Conservation (phyloP, 75 land plant species). For the Azolla pinnata region DNA sequence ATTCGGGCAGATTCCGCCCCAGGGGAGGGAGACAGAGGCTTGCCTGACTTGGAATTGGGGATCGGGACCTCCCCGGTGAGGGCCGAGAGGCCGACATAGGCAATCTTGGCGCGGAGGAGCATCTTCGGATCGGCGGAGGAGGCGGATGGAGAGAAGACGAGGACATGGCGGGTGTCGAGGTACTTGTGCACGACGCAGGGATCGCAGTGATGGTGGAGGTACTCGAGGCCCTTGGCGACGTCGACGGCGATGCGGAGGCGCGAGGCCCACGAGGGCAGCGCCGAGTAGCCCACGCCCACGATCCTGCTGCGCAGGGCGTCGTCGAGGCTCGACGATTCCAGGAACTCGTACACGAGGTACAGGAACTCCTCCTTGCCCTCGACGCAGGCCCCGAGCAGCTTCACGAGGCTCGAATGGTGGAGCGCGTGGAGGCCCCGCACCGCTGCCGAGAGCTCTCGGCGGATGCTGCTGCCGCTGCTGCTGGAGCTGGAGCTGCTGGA, state of each 20-base stretch:
- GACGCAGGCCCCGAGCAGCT: constrained; percentile 30
- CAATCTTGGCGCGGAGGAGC: constrained; percentile 20
- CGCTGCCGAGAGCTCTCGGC: neutral
- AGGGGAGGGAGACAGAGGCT: too few relatives aligned
- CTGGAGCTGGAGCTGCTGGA: neutral
- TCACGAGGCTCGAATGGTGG: constrained; percentile 26
- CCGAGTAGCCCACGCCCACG: constrained; percentile 12
- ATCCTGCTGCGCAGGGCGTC: constrained; percentile 19
- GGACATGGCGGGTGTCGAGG: constrained; percentile 28
- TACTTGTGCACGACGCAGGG: constrained; percentile 32
- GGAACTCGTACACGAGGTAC: constrained; percentile 28
- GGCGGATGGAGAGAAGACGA: too few relatives aligned
- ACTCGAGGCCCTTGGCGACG: constrained; percentile 38
- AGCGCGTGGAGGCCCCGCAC: constrained; percentile 11
- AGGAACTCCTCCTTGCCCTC: constrained; percentile 21
- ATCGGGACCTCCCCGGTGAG: constrained; percentile 20
- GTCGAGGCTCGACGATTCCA: constrained; percentile 17
- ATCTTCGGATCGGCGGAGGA: too few relatives aligned
- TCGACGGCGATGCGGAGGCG: constrained; percentile 33
- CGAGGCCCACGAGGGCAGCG: constrained; percentile 18
- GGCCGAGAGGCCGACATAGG: constrained; percentile 23
- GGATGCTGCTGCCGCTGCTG: neutral
- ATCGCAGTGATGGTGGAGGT: constrained; percentile 23
- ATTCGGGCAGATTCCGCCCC: too few relatives aligned
- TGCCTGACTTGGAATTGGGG: neutral